Evolutionary conservation across 2,329 filamentous ascomycete genomes (phyloP).

Genomic region (Cadophora sp.): DNA sequence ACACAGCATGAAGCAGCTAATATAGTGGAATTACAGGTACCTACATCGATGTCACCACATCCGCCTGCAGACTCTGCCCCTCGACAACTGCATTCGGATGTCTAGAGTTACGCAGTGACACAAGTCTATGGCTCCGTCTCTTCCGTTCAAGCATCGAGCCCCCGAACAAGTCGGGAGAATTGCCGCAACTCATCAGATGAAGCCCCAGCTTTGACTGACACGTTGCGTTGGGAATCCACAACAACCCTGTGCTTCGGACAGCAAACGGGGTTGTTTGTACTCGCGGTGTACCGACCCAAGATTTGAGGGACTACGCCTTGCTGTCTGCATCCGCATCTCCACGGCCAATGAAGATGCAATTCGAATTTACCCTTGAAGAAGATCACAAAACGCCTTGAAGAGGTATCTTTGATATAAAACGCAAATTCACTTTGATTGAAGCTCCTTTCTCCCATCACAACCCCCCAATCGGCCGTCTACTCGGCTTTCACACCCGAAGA

Average conservation of each 20-base stretch:
- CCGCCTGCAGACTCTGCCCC: constrained; percentile 5
- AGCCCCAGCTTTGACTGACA: constrained; percentile 17
- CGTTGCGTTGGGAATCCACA: constrained; percentile 15
- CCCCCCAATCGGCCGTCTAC: neutral
- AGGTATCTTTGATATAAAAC: neutral
- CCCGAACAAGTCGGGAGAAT: constrained; percentile 13
- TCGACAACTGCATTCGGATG: constrained; percentile 18
- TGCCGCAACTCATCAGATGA: constrained; percentile 19
- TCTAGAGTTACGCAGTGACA: constrained; percentile 18
- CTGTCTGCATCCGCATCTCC: neutral
- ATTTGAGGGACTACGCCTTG: constrained; percentile 7
- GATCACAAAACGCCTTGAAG: neutral
- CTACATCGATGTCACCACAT: constrained; percentile 17
- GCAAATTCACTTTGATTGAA: neutral
- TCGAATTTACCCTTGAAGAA: neutral
- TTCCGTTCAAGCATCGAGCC: constrained; percentile 12
- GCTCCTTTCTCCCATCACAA: neutral
- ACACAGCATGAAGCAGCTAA: constrained; percentile 20
- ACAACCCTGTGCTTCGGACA: constrained; percentile 4
- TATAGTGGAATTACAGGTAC: constrained; percentile 17
- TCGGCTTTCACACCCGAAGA: neutral
- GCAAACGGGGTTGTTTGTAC: constrained; percentile 13
- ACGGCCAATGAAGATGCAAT: neutral
- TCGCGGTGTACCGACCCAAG: constrained; percentile 8
- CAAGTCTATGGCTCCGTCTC: neutral